phyloP scores from a whole-genome alignment of 352 stramenopile species.

The Pythium biforme region DNA sequence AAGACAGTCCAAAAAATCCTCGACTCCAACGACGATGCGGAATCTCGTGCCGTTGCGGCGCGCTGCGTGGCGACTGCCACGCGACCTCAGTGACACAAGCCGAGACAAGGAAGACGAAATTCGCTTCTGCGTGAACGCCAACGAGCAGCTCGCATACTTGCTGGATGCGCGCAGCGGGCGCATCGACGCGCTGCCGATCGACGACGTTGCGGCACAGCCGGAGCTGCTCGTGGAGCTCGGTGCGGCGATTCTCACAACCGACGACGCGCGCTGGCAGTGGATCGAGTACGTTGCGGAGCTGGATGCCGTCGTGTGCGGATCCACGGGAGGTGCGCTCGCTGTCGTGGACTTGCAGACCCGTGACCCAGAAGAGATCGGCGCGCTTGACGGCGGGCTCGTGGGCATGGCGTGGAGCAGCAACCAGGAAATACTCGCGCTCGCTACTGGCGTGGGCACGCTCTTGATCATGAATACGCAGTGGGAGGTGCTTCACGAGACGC shows the following conservation, averaged over 20 bases:
- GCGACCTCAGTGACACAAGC: background rate
- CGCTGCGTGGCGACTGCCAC: constrained; percentile 38
- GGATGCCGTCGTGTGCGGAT: constrained; percentile 55
- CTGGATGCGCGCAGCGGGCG: constrained; percentile 22
- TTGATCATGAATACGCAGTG: constrained; percentile 77
- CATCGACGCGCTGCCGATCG: constrained; percentile 21
- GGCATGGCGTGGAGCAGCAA: constrained; percentile 65
- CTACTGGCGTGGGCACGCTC: constrained; percentile 57
- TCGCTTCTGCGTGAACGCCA: constrained; percentile 36
- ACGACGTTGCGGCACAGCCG: constrained; percentile 24
- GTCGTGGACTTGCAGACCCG: constrained; percentile 49
- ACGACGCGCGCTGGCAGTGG: constrained; percentile 47
- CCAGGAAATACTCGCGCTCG: constrained; percentile 66
- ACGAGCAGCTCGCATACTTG: constrained; percentile 30
- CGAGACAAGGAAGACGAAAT: background rate
- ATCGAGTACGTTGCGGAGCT: constrained; percentile 63
- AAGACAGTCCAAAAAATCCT: background rate
- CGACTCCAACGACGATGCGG: constrained; percentile 30
- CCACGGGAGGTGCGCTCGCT: constrained; percentile 43
- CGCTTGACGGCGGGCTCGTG: constrained; percentile 59
- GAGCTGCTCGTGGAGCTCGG: constrained; percentile 38
- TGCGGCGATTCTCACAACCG: constrained; percentile 20
- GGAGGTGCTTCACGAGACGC: constrained; percentile 72
- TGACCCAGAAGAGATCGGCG: constrained; percentile 61
- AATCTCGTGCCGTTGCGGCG: constrained; percentile 61